These are phyloP conservation scores for Cladophialophora psammophila DNA, from an alignment of 2,329 filamentous ascomycete genomes.

Conservation along the genomic window DNA sequence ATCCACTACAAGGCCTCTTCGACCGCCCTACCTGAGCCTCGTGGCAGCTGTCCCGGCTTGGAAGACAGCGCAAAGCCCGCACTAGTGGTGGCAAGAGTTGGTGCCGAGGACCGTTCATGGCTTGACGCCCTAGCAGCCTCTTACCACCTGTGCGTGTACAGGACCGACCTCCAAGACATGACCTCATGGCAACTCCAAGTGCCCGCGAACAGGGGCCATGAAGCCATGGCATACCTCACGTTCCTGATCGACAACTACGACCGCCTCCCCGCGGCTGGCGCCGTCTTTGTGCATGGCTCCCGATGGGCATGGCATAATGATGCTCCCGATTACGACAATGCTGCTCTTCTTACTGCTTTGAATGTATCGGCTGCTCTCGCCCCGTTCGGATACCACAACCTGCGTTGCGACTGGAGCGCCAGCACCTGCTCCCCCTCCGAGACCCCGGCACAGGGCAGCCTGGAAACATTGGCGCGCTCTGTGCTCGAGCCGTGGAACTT, in stretches of 20 bases:
- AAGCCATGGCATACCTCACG: constrained; percentile 58
- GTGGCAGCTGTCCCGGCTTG: constrained; percentile 55
- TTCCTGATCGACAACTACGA: constrained; percentile 58
- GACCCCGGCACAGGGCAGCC: constrained; percentile 50
- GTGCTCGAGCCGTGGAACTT: constrained; percentile 54
- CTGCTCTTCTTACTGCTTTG: constrained; percentile 48
- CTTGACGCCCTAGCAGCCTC: constrained; percentile 47
- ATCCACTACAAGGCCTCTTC: constrained; percentile 53
- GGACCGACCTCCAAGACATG: constrained; percentile 46
- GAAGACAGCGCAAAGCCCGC: constrained; percentile 51
- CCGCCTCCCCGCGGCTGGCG: constrained; percentile 48
- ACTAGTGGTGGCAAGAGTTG: constrained; percentile 53
- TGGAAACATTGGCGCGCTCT: constrained; percentile 51
- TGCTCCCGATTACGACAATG: constrained; percentile 55
- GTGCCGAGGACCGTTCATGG: constrained; percentile 54
- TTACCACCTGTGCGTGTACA: constrained; percentile 58
- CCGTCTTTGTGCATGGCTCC: constrained; percentile 55
- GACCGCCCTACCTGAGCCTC: constrained; percentile 46
- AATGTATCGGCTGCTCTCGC: constrained; percentile 51
- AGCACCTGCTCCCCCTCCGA: constrained; percentile 49
- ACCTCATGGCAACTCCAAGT: constrained; percentile 49
- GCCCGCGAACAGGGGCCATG: constrained; percentile 56
- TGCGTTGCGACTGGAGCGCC: constrained; percentile 60
- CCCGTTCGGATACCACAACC: constrained; percentile 55
- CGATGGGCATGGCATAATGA: constrained; percentile 58